Conservation (phyloP, 805 yeast genomes). For the Metschnikowia lochheadii region DNA sequence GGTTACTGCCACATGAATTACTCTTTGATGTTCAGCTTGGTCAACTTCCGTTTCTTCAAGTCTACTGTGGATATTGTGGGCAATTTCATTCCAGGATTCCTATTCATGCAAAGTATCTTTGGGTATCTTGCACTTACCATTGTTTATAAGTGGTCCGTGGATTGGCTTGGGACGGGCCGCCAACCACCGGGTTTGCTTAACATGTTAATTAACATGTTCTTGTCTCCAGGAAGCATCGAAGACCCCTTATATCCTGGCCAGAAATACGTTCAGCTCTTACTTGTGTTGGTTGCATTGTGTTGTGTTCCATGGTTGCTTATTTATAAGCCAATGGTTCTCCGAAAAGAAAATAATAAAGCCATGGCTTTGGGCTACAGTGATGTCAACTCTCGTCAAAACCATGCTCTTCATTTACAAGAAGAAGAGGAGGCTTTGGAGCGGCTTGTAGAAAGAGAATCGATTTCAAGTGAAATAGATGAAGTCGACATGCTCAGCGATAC, state of each 20-base stretch:
- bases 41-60: conserved; percentile 54
- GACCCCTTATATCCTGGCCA: conserved; percentile 67
- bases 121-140: conserved; percentile 67
- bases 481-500: conserved; percentile 17
- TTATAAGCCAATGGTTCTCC: conserved; percentile 54
- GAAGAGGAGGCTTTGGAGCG: conserved; percentile 30
- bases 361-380: conserved; percentile 35
- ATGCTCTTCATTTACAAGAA: conserved; percentile 35
- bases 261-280: conserved; percentile 52
- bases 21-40: conserved; percentile 64
- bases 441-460: conserved; percentile 5
- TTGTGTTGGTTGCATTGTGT: conserved; percentile 54
- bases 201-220: conserved; percentile 73
- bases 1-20: conserved; percentile 75
- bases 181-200: conserved; percentile 72
- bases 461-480: conserved; percentile 9
- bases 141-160: conserved; percentile 69
- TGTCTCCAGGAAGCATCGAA: conserved; percentile 66
- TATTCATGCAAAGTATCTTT: conserved; percentile 73
- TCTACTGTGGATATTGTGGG: conserved; percentile 65
- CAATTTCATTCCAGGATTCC: conserved; percentile 67
- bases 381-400: conserved; percentile 27
- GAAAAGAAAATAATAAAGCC: conserved; percentile 33
- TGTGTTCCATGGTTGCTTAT: conserved; percentile 75
- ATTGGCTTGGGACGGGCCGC: conserved; percentile 59